phyloP scores from a whole-genome alignment of 352 stramenopile species.

The Phytophthora aleatoria region DNA sequence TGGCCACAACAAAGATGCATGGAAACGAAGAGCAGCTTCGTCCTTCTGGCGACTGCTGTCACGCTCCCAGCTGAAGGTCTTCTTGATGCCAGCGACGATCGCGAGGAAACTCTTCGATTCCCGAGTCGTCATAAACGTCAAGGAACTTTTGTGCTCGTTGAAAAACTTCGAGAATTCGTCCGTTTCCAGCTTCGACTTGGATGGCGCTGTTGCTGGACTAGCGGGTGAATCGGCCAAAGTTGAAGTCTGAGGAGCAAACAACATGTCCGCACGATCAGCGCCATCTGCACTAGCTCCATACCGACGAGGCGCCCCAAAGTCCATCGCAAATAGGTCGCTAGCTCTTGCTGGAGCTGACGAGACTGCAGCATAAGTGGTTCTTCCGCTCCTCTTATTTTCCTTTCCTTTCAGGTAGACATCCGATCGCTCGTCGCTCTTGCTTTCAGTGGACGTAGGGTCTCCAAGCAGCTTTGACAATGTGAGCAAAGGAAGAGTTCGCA shows the following conservation, averaged over 20 bases:
- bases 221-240: slow-evolving; percentile 6
- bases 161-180: slow-evolving; percentile 59
- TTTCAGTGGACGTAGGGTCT: slow-evolving; percentile 19
- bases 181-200: slow-evolving; percentile 45
- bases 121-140: slow-evolving; percentile 55
- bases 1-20: slow-evolving; percentile 73
- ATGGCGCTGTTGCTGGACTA: slow-evolving; percentile 4
- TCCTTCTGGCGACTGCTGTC: slow-evolving; percentile 65
- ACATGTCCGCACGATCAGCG: slow-evolving; percentile 58
- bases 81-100: slow-evolving; percentile 55
- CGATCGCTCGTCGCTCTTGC: slow-evolving; percentile 47
- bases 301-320: slow-evolving; percentile 46
- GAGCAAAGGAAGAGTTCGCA: slow-evolving; percentile 57
- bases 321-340: slow-evolving; percentile 77
- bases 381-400: slow-evolving; percentile 4
- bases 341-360: slow-evolving; percentile 48
- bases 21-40: slow-evolving; percentile 71
- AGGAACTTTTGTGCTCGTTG: slow-evolving; percentile 46
- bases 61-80: slow-evolving; percentile 66
- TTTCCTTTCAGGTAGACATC: slow-evolving; percentile 53
- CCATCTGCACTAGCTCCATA: slow-evolving; percentile 25
- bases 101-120: slow-evolving; percentile 54
- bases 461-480: slow-evolving; percentile 55
- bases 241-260: slow-evolving; percentile 49
- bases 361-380: slow-evolving; percentile 8